Percentiles rank a stretch among this genome's conserved stretches.
Conservation (phyloP, 176 grass and related monocot species). For the Paspalum notatum region DNA sequence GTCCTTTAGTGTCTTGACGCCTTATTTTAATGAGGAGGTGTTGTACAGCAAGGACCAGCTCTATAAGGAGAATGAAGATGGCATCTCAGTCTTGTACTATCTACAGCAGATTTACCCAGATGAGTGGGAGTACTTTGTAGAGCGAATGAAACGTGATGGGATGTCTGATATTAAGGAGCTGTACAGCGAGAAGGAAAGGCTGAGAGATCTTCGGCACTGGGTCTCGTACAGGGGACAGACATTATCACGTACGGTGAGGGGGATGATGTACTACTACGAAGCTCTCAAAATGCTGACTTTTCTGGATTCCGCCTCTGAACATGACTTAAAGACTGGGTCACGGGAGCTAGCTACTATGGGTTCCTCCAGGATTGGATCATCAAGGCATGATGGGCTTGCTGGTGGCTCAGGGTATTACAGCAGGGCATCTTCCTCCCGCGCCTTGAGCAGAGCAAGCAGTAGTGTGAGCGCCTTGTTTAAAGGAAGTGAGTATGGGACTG, state of each 20-base stretch:
- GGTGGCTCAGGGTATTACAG: conserved; percentile 53
- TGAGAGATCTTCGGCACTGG: conserved; percentile 79
- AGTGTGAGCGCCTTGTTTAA: conserved; percentile 82
- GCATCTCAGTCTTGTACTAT: conserved; percentile 92
- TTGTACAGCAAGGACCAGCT: conserved; percentile 94
- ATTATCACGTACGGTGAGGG: conserved; percentile 79
- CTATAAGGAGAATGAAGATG: conserved; percentile 83
- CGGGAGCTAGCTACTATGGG: conserved; percentile 65
- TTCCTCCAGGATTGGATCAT: conserved; percentile 58
- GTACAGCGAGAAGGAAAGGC: conserved; percentile 60
- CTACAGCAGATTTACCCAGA: conserved; percentile 85
- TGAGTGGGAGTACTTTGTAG: conserved; percentile 83
- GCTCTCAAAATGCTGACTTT: conserved; percentile 94
- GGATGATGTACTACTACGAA: conserved; percentile 99
- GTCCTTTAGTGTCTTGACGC: conserved; percentile 88
- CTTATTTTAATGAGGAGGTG: conserved; percentile 96
- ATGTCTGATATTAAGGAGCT: conserved; percentile 66
- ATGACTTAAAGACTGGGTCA: conserved; percentile 73
- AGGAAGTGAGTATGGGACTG: conserved; percentile 88
- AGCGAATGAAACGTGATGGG: conserved; percentile 86
- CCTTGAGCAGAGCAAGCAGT: conserved; percentile 69
- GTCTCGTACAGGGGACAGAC: conserved; percentile 95
- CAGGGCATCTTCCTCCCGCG: conserved; percentile 55
- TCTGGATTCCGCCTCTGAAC: conserved; percentile 90
- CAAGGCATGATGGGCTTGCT: conserved; percentile 41